phyloP scores from a whole-genome alignment of 176 grass and related monocot genomes.

The Cenchrus purpureus region DNA sequence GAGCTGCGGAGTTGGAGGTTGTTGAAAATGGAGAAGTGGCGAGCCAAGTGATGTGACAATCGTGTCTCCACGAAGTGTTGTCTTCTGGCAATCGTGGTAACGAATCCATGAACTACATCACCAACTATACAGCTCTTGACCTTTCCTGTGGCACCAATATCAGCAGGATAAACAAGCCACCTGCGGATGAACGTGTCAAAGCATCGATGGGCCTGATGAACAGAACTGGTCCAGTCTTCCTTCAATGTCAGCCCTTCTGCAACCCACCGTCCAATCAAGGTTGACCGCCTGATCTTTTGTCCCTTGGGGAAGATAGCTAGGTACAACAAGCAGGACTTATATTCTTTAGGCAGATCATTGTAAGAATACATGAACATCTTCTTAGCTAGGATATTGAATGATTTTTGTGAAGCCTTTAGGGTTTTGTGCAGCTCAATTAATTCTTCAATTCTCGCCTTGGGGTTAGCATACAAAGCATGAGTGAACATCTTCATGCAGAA shows the following conservation, averaged over 20 bases:
- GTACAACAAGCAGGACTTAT: constrained; percentile 31
- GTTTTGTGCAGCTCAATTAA: background rate
- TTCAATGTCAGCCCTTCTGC: background rate
- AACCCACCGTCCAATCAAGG: constrained; percentile 22
- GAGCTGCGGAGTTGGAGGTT: constrained; percentile 11
- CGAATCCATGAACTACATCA: constrained; percentile 16
- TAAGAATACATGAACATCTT: constrained; percentile 23
- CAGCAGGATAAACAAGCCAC: background rate
- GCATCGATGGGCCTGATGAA: background rate
- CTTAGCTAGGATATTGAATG: background rate
- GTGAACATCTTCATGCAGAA: constrained; percentile 37
- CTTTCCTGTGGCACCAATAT: background rate
- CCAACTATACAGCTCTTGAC: constrained; percentile 19
- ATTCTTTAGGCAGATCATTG: background rate
- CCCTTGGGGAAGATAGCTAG: constrained; percentile 1
- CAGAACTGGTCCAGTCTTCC: constrained; percentile 5
- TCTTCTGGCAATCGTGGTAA: background rate
- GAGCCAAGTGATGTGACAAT: constrained; percentile 16
- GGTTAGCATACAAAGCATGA: constrained; percentile 9
- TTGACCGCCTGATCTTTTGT: background rate
- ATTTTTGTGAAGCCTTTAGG: background rate
- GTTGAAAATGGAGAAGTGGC: constrained; percentile 36
- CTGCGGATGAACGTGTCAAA: background rate
- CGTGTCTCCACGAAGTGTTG: constrained; percentile 20
- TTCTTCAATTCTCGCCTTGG: too few species aligned